These are phyloP conservation scores for Corylus heterophylla DNA, from an alignment of 306 rosid species.

Conservation along the genomic window DNA sequence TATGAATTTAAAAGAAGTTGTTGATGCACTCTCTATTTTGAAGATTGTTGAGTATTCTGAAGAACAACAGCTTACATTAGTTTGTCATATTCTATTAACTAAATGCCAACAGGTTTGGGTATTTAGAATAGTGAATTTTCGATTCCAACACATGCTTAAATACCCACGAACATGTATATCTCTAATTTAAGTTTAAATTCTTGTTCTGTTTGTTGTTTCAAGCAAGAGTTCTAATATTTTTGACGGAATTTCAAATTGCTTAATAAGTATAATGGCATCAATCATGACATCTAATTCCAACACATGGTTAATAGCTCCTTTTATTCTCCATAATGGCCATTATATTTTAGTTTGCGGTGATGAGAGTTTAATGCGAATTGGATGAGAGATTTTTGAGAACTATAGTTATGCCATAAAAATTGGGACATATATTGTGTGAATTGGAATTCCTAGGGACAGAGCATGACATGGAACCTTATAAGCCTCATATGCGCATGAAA, in stretches of 20 bases:
- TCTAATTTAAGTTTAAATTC: not conserved
- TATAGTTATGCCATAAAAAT: too few relatives aligned
- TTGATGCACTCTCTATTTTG: not conserved
- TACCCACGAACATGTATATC: not conserved
- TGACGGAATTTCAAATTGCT: not conserved
- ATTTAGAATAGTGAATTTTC: conserved; percentile 11
- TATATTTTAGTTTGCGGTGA: not conserved
- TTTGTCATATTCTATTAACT: not conserved
- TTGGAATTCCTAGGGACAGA: not conserved
- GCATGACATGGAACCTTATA: not conserved
- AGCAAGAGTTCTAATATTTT: not conserved
- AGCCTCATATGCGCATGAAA: not conserved
- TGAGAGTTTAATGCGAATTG: not conserved
- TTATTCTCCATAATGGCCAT: not conserved
- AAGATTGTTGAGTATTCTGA: conserved; percentile 1
- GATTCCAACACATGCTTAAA: not conserved
- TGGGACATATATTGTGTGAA: too few relatives aligned
- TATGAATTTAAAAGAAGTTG: not conserved
- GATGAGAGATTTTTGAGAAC: too few relatives aligned
- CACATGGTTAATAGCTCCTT: not conserved
- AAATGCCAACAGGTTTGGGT: conserved; percentile 3
- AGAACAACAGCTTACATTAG: not conserved
- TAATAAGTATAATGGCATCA: not conserved
- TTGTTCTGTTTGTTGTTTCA: not conserved
- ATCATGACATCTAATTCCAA: too few relatives aligned